Conservation (phyloP, 768 basidiomycete genomes). For the Tulasnella sp. region DNA sequence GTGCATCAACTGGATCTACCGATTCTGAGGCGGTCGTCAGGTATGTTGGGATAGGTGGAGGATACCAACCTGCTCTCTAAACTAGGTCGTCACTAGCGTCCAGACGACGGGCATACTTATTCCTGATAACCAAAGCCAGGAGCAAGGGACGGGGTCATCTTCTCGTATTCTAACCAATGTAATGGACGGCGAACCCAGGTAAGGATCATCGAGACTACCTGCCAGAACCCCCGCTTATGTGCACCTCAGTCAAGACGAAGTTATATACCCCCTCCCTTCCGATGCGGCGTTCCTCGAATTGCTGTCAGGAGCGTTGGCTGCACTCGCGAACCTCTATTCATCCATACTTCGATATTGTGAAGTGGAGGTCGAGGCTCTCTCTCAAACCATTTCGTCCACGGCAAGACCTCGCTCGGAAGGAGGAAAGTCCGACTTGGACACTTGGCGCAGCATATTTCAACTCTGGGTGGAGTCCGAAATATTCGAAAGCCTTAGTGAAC, state of each 20-base stretch:
- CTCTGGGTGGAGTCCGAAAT: constrained; percentile 81
- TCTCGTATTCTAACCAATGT: not conserved
- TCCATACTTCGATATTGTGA: constrained; percentile 51
- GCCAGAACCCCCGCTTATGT: not conserved
- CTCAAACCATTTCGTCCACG: constrained; percentile 39
- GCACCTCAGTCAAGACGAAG: constrained; percentile 40
- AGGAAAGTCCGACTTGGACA: constrained; percentile 62
- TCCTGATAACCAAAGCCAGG: not conserved
- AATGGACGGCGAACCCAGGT: not conserved
- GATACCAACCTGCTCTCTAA: not conserved
- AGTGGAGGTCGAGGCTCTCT: constrained; percentile 47
- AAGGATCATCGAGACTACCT: not conserved
- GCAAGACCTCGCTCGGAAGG: constrained; percentile 27
- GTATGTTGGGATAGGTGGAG: not conserved
- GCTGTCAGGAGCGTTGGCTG: constrained; percentile 51
- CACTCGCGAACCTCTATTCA: constrained; percentile 46
- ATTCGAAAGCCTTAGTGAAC: constrained; percentile 69
- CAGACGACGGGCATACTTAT: not conserved
- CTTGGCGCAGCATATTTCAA: constrained; percentile 87
- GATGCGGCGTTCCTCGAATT: constrained; percentile 78
- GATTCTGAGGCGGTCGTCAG: not conserved
- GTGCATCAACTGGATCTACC: not conserved
- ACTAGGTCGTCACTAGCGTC: not conserved
- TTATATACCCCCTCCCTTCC: constrained; percentile 74
- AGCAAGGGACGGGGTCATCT: not conserved